Conservation (phyloP, 2,329 filamentous ascomycete genomes). For the Fusarium pininemorale region DNA sequence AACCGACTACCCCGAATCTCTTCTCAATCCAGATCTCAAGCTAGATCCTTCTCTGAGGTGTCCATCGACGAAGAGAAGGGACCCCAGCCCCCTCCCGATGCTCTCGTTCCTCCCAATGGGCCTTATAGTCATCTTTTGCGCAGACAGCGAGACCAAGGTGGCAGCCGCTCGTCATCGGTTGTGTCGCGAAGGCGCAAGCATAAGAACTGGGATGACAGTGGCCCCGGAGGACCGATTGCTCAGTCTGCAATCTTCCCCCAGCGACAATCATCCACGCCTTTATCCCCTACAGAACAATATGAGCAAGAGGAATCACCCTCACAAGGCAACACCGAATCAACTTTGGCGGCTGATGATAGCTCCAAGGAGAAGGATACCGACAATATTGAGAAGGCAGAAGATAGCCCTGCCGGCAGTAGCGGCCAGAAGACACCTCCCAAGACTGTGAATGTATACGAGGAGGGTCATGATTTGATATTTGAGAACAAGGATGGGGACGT, state of each 20-base stretch:
- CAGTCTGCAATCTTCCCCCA: slow-evolving; percentile 88
- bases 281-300: slow-evolving; percentile 28
- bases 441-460: slow-evolving; percentile 76
- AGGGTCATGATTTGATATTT: slow-evolving; percentile 80
- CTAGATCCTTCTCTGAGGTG: slow-evolving; percentile 82
- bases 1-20: slow-evolving; percentile 81
- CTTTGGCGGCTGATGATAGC: slow-evolving; percentile 47
- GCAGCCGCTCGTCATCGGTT: slow-evolving; percentile 67
- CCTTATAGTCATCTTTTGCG: slow-evolving; percentile 71
- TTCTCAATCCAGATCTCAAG: slow-evolving; percentile 78
- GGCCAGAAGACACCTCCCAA: slow-evolving; percentile 41
- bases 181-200: slow-evolving; percentile 70
- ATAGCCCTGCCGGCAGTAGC: slow-evolving; percentile 28
- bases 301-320: slow-evolving; percentile 46
- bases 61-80: slow-evolving; percentile 73
- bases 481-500: slow-evolving; percentile 92
- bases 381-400: slow-evolving; percentile 35
- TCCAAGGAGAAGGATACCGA: slow-evolving; percentile 44
- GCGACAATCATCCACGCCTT: slow-evolving; percentile 46
- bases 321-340: slow-evolving; percentile 48
- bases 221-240: slow-evolving; percentile 85
- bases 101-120: slow-evolving; percentile 74
- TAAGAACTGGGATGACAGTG: slow-evolving; percentile 76
- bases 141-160: slow-evolving; percentile 80
- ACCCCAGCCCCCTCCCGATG: slow-evolving; percentile 72